phyloP scores from a whole-genome alignment of 345 rosid species.

The Ceriops tagal region DNA sequence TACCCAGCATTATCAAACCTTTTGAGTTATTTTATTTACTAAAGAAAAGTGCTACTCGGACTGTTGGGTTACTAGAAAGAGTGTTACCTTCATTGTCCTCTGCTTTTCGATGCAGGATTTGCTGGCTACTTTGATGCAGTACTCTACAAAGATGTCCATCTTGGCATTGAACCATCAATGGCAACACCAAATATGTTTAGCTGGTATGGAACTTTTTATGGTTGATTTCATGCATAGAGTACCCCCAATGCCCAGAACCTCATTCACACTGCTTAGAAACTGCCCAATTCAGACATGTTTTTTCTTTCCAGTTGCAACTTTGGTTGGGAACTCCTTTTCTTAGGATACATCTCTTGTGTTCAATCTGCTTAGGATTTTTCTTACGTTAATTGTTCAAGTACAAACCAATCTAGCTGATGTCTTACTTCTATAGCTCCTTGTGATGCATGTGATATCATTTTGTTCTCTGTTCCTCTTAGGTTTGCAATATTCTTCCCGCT shows the following conservation, averaged over 20 bases:
- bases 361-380: no score
- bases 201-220: conserved; percentile 50
- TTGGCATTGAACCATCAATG: conserved; percentile 86
- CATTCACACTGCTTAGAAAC: not conserved
- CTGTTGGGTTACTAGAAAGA: not conserved
- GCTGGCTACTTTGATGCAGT: conserved; percentile 91
- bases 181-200: conserved; percentile 99
- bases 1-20: no score
- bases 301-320: not conserved
- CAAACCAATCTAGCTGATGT: no score
- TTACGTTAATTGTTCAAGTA: no score
- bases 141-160: conserved; percentile 94
- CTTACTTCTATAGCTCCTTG: no score
- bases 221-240: not conserved
- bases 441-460: not conserved
- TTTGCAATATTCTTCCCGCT: conserved; percentile 93
- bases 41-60: not conserved
- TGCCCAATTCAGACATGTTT: not conserved
- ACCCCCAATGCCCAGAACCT: not conserved
- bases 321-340: not conserved
- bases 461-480: conserved; percentile 38
- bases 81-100: not conserved
- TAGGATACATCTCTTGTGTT: not conserved
- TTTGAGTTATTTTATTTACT: no score
- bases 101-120: conserved; percentile 50